A percentile compares a stretch with the other conserved stretches of the same genome.
These are phyloP conservation scores for Hygrophoropsis aurantiaca DNA, from an alignment of 768 basidiomycete genomes.

Conservation along the genomic window DNA sequence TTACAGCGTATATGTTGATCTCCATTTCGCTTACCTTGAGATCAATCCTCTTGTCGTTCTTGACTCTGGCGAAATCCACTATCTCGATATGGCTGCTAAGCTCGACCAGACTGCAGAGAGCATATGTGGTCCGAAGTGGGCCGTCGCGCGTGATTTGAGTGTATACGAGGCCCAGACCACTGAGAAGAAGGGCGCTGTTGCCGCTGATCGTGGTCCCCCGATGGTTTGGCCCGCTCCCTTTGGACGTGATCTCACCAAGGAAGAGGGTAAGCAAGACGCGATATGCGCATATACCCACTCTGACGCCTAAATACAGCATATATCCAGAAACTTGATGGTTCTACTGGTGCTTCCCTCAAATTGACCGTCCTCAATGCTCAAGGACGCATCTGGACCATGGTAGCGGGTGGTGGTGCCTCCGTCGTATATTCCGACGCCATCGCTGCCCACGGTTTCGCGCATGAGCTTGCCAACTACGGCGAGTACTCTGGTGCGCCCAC, in stretches of 20 bases:
- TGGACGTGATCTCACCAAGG: constrained; percentile 96
- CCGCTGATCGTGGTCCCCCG: constrained; percentile 93
- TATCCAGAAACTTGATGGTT: constrained; percentile 96
- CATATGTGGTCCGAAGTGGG: constrained; percentile 98
- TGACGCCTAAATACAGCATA: constrained; percentile 52
- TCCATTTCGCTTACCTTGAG: constrained; percentile 99
- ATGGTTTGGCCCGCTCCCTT: constrained; percentile 98
- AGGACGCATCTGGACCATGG: constrained; percentile 99
- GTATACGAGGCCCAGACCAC: constrained; percentile 53
- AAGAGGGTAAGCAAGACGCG: constrained; percentile 49
- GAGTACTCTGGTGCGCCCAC: constrained; percentile 99
- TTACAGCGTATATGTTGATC: constrained; percentile 96
- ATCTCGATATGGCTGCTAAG: constrained; percentile 99
- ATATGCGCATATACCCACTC: neutral
- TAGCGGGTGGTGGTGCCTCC: constrained; percentile 91
- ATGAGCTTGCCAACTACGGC: constrained; percentile 99
- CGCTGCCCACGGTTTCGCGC: constrained; percentile 90
- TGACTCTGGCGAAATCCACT: constrained; percentile 80
- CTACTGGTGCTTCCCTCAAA: constrained; percentile 97
- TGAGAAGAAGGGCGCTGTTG: constrained; percentile 49
- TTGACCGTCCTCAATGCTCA: constrained; percentile 94
- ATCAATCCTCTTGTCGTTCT: constrained; percentile 98
- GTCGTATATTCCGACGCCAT: constrained; percentile 76
- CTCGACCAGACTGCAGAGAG: constrained; percentile 99
- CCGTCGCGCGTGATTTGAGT: constrained; percentile 88